Conservation (phyloP, 108 stramenopile species). For the Cyclotella sp. region DNA sequence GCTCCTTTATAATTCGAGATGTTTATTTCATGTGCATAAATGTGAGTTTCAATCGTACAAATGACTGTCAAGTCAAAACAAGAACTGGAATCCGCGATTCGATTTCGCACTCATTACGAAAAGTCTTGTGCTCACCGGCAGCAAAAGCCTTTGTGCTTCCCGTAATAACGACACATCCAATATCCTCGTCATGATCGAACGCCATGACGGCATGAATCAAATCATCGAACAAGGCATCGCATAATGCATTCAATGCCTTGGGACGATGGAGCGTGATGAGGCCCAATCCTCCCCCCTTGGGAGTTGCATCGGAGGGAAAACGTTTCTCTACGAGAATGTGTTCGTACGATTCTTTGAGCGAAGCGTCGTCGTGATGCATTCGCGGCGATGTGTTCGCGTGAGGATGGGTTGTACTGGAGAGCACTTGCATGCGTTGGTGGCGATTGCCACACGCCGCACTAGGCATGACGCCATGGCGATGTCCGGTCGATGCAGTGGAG, state of each 20-base stretch:
- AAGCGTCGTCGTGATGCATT: neutral
- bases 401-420: neutral
- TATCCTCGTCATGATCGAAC: conserved; percentile 76
- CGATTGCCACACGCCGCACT: neutral
- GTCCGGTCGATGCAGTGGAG: neutral
- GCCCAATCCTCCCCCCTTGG: conserved; percentile 70
- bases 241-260: conserved; percentile 97
- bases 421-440: neutral
- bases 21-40: too few relatives aligned
- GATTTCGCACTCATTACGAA: neutral
- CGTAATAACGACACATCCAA: conserved; percentile 95
- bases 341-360: conserved; percentile 59
- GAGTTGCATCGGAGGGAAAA: conserved; percentile 36
- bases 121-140: conserved; percentile 63
- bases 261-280: conserved; percentile 95
- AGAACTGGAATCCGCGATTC: too few relatives aligned
- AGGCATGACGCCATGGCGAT: neutral
- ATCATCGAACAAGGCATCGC: conserved; percentile 89
- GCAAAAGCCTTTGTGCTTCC: conserved; percentile 96
- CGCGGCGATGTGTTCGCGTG: neutral
- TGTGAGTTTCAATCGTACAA: too few relatives aligned
- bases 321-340: conserved; percentile 70
- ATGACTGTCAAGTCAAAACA: too few relatives aligned
- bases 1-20: conserved; percentile 57
- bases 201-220: conserved; percentile 77